Evolutionary conservation across 78 protist genomes (phyloP), one percentile per base, ranked within the genome.

Genomic region (Carpediemonas membranifera): DNA sequence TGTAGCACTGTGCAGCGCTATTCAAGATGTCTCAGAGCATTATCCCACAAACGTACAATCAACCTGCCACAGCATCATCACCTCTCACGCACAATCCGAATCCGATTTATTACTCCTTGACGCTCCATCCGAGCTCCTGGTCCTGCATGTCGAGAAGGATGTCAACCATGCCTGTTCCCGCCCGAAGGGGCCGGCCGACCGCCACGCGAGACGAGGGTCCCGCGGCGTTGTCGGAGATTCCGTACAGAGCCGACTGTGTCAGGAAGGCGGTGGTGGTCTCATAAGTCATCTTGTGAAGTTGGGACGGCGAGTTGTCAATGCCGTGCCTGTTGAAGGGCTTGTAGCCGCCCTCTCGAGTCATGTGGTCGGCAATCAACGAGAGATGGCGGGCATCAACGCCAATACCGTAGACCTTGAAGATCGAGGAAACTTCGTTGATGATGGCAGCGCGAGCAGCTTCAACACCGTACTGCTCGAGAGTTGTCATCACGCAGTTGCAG

Each of bases 361-460:
- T 90, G 56, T 79, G 85, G 79, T 94, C 98, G n/a, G 90, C 97
- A 14, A 92, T 59, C 28, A 94, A 71, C 1, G 82, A 55, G 35
- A 94, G 80, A 66, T 94, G 98, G 52, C 97, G 83, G 11, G 25
- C 59, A 52, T 92, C 91, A n/a, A 94, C 98, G 30, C 50, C 30
- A 35, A 94, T 92, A 57, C 98, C 97, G 81, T 94, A 94, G 25
- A 72, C 92, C 28, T 74, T 64, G 69, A 90, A 94, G 18, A 94
- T 96, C 24, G 34, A n/a, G 11, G 51, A 24, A 34, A 94, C 58
- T 62, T 92, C 97, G 52, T 63, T 33, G 53, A 76, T 62, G 52
- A 94, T 79, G 15, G 88, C 54, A 7, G 19, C 56, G 13, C 91
- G 68, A 11, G 92, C 92, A 0, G 98, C 96, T 36, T 87, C 89